Evolutionary conservation across 371 early-diverging fungal genomes (phyloP).

Genomic region (Actinomucor elegans): DNA sequence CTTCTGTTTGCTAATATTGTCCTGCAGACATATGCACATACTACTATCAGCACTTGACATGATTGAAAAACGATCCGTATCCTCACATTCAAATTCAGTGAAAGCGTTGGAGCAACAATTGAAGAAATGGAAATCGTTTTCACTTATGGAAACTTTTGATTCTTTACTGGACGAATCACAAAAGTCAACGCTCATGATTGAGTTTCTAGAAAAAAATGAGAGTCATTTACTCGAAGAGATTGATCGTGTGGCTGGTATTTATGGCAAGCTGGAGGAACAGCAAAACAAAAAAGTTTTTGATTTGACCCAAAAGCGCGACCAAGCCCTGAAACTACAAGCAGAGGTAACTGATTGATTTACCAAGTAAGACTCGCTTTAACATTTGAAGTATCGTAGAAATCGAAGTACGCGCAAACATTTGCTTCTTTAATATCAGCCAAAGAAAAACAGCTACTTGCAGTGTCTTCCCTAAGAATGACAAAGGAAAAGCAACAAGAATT

Average conservation of each 20-base stretch:
- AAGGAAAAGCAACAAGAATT: conserved; percentile 65
- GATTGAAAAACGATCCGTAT: conserved; percentile 7
- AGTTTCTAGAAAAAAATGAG: conserved; percentile 40
- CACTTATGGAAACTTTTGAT: conserved; percentile 8
- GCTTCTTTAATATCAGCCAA: conserved; percentile 66
- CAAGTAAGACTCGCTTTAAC: not conserved
- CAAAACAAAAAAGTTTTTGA: conserved; percentile 74
- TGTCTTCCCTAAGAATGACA: conserved; percentile 69
- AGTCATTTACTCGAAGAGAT: conserved; percentile 69
- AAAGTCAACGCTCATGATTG: conserved; percentile 9
- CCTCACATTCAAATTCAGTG: not conserved
- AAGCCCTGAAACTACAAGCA: conserved; percentile 67
- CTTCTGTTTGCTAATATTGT: not conserved
- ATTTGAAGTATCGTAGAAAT: conserved; percentile 35
- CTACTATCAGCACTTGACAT: conserved; percentile 10
- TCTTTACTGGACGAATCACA: conserved; percentile 8
- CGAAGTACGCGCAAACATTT: conserved; percentile 75
- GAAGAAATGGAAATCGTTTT: conserved; percentile 12
- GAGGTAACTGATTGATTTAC: conserved; percentile 42
- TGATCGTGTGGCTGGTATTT: conserved; percentile 75
- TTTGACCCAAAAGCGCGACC: conserved; percentile 75
- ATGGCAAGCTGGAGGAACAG: conserved; percentile 79
- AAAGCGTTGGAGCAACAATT: conserved; percentile 9
- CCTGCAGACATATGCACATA: conserved; percentile 2
- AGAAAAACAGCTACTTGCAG: conserved; percentile 63